Evolutionary conservation across 2,329 filamentous ascomycete genomes (phyloP).

Genomic region (Colletotrichum sp.): DNA sequence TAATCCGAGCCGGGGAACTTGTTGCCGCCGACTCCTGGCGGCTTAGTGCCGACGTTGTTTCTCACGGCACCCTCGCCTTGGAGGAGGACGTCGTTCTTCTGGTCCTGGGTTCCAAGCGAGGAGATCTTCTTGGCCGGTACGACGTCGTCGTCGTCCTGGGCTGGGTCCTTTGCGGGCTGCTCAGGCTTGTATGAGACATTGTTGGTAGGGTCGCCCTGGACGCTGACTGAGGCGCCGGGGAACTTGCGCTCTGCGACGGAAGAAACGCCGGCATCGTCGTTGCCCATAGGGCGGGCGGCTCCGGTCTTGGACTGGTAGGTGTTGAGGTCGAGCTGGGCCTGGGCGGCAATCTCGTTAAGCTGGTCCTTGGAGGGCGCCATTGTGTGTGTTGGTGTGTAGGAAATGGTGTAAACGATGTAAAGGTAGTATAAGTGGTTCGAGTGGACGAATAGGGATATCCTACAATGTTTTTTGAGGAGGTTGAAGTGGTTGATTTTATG

Average conservation of each 20-base stretch:
- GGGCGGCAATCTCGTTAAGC: conserved; percentile 46
- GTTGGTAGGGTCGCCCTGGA: conserved; percentile 49
- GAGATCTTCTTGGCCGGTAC: conserved; percentile 26
- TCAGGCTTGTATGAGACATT: conserved; percentile 47
- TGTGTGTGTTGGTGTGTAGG: neutral
- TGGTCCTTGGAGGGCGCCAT: conserved; percentile 37
- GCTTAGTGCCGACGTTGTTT: conserved; percentile 41
- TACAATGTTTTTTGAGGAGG: neutral
- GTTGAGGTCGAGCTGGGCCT: conserved; percentile 54
- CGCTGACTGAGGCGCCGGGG: conserved; percentile 41
- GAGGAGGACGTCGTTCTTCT: conserved; percentile 8
- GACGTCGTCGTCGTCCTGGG: conserved; percentile 42
- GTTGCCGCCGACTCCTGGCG: conserved; percentile 38
- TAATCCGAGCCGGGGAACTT: conserved; percentile 46
- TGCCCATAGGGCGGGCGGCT: conserved; percentile 38
- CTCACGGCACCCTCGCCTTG: conserved; percentile 42
- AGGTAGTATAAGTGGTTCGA: neutral
- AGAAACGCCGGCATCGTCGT: conserved; percentile 48
- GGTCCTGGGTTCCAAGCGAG: conserved; percentile 9
- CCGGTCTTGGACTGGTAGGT: conserved; percentile 54
- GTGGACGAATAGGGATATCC: too few species aligned
- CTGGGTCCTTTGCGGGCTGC: conserved; percentile 31
- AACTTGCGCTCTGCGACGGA: conserved; percentile 46
- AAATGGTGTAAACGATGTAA: neutral
- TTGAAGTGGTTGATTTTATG: neutral